A percentile compares a stretch with the other conserved stretches of the same genome.
Conservation (phyloP, 2,329 filamentous ascomycete genomes). For the Microdochium paspali region DNA sequence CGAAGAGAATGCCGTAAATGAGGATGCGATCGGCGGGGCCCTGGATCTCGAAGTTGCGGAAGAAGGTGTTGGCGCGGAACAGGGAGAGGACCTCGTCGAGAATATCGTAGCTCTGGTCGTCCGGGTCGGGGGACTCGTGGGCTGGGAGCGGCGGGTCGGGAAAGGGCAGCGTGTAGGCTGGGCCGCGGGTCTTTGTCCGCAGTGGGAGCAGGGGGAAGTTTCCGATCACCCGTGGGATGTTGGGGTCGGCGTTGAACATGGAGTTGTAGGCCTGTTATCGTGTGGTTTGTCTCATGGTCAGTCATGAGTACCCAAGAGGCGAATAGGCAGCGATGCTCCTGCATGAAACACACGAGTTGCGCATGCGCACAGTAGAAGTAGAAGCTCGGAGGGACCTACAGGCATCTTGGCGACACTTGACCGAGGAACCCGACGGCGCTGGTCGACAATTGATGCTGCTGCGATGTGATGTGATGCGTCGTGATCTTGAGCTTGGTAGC, state of each 20-base stretch:
- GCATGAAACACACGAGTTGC: too few relatives aligned
- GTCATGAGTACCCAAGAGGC: conserved; percentile 3
- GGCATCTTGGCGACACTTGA: conserved; percentile 31
- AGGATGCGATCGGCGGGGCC: conserved; percentile 88
- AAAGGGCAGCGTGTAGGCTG: conserved; percentile 71
- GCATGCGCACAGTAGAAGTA: too few relatives aligned
- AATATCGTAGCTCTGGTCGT: conserved; percentile 90
- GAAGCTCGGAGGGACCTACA: conserved; percentile 22
- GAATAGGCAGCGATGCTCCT: conserved; percentile 3
- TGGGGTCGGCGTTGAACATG: conserved; percentile 83
- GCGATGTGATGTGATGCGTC: not conserved
- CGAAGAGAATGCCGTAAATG: conserved; percentile 92
- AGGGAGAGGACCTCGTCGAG: conserved; percentile 87
- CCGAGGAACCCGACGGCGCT: conserved; percentile 11
- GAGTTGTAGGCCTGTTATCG: conserved; percentile 81
- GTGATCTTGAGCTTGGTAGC: not conserved
- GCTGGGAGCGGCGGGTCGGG: conserved; percentile 48
- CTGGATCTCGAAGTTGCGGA: conserved; percentile 99
- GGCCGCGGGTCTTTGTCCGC: conserved; percentile 90
- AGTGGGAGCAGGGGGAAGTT: conserved; percentile 94
- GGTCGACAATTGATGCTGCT: conserved; percentile 5
- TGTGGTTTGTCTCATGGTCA: conserved; percentile 10
- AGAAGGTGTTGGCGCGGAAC: conserved; percentile 97
- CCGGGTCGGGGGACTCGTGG: conserved; percentile 63
- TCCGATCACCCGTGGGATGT: conserved; percentile 52